Evolutionary conservation across 1,139 yeast genomes (phyloP), one percentile per base, ranked within the genome.

Genomic region (Hemisphaericaspora xylofermentans): DNA sequence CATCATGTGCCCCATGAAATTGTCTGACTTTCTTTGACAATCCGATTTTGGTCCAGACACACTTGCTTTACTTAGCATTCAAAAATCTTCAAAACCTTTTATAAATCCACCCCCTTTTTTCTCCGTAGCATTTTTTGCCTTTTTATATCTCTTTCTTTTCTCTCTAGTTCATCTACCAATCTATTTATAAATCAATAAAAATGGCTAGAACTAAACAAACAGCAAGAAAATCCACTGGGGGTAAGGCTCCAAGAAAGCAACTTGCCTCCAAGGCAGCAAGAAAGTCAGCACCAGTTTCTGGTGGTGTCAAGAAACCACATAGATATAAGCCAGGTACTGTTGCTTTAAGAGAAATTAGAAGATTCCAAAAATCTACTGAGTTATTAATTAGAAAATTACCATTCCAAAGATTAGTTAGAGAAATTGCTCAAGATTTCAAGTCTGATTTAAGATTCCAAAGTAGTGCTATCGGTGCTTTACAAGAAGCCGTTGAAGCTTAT

Each of bases 281-380:
- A 68, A 72, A 72, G 57, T 71, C 77, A 29, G 78, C 78, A 44
- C 78, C 78, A 57, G 75, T 69, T 35, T 60, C 71, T 42, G 78
- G 78, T 45, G 77, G 78, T 63, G 78, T 72, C 50, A 72, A 72
- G 64, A 72, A 72, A 61, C 77, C 78, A 33, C 78, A 72, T 64
- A 72, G 78, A 71, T 72, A 71, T 63, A 72, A 72, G 70, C 78
- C 78, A 54, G 77, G 78, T 71, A 72, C 78, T 51, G 78, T 72
- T 49, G 78, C 78, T 42, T 71, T 72, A 63, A 71, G 78, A 71
- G 77, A 72, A 69, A 72, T 72, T 52, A 69, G 78, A 69, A 68
- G 77, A 65, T 72, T 72, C 60, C 78, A 72, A 60, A 72, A 72
- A 58, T 72, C 77, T 18, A 72, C 78, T 44, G 78, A 72, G 54